phyloP scores from a whole-genome alignment of 176 grass and related monocot genomes.

The Chloris gayana region DNA sequence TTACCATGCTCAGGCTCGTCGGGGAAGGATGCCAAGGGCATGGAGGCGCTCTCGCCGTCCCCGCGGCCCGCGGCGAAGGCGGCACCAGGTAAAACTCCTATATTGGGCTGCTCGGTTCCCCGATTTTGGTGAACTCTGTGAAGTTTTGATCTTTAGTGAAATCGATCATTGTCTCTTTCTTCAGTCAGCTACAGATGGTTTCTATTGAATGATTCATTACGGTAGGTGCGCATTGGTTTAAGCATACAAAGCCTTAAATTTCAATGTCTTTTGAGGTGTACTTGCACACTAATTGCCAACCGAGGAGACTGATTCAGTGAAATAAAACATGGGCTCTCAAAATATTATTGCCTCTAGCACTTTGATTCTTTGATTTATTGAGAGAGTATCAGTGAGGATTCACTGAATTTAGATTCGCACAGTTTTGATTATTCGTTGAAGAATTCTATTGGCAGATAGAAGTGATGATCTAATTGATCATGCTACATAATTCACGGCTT shows the following conservation, averaged over 20 bases:
- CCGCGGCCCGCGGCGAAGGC: slow-evolving; percentile 33
- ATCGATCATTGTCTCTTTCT: slow-evolving; percentile 4
- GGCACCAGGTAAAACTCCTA: slow-evolving; percentile 33
- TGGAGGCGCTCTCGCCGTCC: slow-evolving; percentile 50
- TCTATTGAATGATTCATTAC: background rate
- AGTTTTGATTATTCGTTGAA: background rate
- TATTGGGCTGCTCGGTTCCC: background rate
- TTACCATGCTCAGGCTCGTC: slow-evolving; percentile 70
- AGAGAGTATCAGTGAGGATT: background rate
- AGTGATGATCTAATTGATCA: background rate
- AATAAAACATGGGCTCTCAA: background rate
- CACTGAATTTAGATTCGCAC: background rate
- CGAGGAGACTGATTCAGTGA: slow-evolving; percentile 18
- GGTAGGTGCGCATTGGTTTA: background rate
- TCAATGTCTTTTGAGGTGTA: background rate
- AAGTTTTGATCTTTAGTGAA: slow-evolving; percentile 8
- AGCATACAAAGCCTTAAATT: background rate
- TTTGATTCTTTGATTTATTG: slow-evolving; percentile 7
- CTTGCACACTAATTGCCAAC: slow-evolving; percentile 8
- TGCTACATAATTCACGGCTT: background rate
- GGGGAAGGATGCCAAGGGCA: slow-evolving; percentile 48
- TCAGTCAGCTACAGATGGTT: slow-evolving; percentile 9
- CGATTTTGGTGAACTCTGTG: background rate
- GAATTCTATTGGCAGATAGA: background rate
- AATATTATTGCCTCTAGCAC: background rate